Evolutionary conservation across 2,329 filamentous ascomycete species (phyloP).

Genomic region (Leptodontidium sp.): DNA sequence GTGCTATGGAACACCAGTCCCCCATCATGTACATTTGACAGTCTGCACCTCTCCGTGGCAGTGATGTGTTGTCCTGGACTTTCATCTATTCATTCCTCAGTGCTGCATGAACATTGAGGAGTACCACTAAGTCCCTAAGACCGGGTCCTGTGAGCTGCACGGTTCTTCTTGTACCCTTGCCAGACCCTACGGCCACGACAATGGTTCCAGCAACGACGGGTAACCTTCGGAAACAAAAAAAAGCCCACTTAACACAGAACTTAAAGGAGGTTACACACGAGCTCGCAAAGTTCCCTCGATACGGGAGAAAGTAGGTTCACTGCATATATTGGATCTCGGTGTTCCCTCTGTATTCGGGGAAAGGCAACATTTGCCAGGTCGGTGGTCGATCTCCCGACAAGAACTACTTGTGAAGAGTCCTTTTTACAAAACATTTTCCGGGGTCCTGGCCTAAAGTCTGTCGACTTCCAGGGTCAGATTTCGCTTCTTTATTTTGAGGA

Average conservation of each 20-base stretch:
- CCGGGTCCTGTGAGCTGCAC: constrained; percentile 22
- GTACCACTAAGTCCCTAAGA: constrained; percentile 21
- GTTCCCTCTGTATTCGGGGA: constrained; percentile 35
- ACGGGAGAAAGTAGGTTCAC: constrained; percentile 33
- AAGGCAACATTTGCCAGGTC: constrained; percentile 33
- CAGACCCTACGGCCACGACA: constrained; percentile 22
- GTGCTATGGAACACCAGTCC: background rate
- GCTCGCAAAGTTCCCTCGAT: constrained; percentile 19
- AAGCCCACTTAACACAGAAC: background rate
- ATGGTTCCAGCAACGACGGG: constrained; percentile 10
- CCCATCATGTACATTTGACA: background rate
- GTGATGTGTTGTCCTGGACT: constrained; percentile 10
- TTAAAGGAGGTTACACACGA: constrained; percentile 32
- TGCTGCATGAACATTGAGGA: constrained; percentile 12
- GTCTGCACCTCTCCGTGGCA: constrained; percentile 10
- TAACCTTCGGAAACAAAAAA: constrained; percentile 10
- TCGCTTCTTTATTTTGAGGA: constrained; percentile 14
- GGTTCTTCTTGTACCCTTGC: constrained; percentile 24
- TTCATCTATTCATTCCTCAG: background rate
- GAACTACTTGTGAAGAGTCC: constrained; percentile 30
- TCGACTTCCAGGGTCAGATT: constrained; percentile 16
- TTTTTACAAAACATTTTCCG: constrained; percentile 20
- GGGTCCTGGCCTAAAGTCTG: constrained; percentile 5
- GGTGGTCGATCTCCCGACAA: constrained; percentile 40
- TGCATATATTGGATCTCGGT: constrained; percentile 45